These are phyloP conservation scores for Pleurotus sapidus DNA, from an alignment of 768 basidiomycete species.

Conservation along the genomic window DNA sequence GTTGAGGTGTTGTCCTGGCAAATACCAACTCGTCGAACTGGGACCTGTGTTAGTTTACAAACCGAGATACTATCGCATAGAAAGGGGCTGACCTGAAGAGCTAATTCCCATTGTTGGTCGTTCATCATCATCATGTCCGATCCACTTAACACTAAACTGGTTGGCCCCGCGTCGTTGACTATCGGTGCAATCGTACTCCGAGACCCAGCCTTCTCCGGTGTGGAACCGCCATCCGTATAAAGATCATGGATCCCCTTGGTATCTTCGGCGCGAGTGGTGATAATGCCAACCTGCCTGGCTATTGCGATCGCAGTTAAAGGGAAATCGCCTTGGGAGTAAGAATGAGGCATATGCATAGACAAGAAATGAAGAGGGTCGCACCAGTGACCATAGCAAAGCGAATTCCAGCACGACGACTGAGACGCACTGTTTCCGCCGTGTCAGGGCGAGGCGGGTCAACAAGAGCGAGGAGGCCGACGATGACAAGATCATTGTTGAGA, in stretches of 20 bases:
- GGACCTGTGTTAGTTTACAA: not conserved
- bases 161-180: conserved; percentile 19
- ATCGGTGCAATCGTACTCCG: conserved; percentile 15
- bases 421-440: conserved; percentile 46
- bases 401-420: conserved; percentile 55
- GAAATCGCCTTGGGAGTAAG: conserved; percentile 40
- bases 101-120: conserved; percentile 26
- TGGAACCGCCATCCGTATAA: conserved; percentile 16
- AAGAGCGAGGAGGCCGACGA: conserved; percentile 59
- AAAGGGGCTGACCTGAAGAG: conserved; percentile 14
- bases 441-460: conserved; percentile 60
- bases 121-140: conserved; percentile 32
- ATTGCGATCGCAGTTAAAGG: conserved; percentile 61
- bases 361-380: conserved; percentile 8
- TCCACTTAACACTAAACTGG: conserved; percentile 42
- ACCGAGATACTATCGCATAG: not conserved
- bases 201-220: conserved; percentile 19
- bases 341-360: not conserved
- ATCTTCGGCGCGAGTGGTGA: conserved; percentile 30
- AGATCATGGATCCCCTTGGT: conserved; percentile 39
- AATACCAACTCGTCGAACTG: conserved; percentile 53
- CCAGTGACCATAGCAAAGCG: conserved; percentile 64
- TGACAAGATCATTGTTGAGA: conserved; percentile 40
- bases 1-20: conserved; percentile 60
- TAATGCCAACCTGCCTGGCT: conserved; percentile 58